A percentile compares a stretch with the other conserved stretches of the same genome.
Conservation (phyloP, 1,284 basidiomycete species). For the Trametes hirsuta region DNA sequence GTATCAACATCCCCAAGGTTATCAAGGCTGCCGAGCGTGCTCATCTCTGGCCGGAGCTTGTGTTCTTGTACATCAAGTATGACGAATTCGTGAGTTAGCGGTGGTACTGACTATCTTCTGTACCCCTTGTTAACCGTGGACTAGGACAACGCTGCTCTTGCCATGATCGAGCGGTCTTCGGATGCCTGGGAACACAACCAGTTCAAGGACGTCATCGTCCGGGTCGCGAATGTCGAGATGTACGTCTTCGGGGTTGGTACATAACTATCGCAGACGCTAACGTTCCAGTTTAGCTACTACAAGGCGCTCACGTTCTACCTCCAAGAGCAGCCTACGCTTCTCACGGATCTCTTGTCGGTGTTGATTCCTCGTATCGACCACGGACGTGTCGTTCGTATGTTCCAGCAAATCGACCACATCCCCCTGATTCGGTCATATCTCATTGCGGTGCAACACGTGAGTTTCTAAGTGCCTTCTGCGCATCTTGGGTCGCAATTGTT, state of each 20-base stretch:
- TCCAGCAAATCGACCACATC: conserved; percentile 94
- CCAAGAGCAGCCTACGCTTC: conserved; percentile 89
- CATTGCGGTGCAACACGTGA: conserved; percentile 92
- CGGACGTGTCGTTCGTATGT: conserved; percentile 92
- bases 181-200: conserved; percentile 99
- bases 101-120: neutral
- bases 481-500: neutral
- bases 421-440: conserved; percentile 96
- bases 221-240: conserved; percentile 98
- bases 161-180: conserved; percentile 97
- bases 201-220: conserved; percentile 95
- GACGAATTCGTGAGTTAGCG: conserved; percentile 80
- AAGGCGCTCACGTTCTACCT: conserved; percentile 89
- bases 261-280: conserved; percentile 1
- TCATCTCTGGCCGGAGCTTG: conserved; percentile 99
- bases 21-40: conserved; percentile 94
- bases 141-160: conserved; percentile 92
- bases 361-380: conserved; percentile 95
- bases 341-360: conserved; percentile 93
- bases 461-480: conserved; percentile 29
- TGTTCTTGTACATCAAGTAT: conserved; percentile 98
- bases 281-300: conserved; percentile 67
- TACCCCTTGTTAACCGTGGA: conserved; percentile 13
- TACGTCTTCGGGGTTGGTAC: conserved; percentile 35
- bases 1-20: conserved; percentile 94